These are phyloP conservation scores for Salix udensis DNA, from an alignment of 345 rosid genomes.

Conservation along the genomic window DNA sequence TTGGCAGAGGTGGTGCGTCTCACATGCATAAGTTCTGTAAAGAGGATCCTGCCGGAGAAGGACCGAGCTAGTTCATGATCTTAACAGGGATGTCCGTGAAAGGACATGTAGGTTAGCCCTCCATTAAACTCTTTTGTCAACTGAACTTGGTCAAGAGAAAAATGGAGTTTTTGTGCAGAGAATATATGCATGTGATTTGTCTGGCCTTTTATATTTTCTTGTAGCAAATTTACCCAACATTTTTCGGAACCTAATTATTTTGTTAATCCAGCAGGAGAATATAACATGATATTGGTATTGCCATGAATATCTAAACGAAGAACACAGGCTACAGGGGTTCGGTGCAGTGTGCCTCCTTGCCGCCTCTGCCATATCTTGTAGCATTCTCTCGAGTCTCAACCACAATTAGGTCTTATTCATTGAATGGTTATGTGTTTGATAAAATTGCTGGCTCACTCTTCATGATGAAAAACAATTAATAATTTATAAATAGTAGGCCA, in stretches of 20 bases:
- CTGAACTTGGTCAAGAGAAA: not conserved
- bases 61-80: constrained; percentile 37
- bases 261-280: not conserved
- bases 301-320: not conserved
- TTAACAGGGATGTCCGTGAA: constrained; percentile 31
- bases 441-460: not conserved
- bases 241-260: not conserved
- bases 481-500: too few species aligned
- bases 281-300: not conserved
- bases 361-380: not conserved
- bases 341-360: constrained; percentile 12
- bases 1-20: too few species aligned
- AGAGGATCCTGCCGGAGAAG: too few species aligned
- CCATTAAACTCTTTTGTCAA: constrained; percentile 7
- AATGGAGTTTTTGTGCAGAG: not conserved
- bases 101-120: constrained; percentile 1
- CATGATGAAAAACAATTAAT: too few species aligned
- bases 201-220: not conserved
- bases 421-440: not conserved
- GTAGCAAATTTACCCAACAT: constrained; percentile 19
- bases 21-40: too few species aligned
- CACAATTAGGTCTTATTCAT: constrained; percentile 3
- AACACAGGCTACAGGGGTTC: constrained; percentile 1
- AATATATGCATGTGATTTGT: constrained; percentile 19
- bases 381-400: not conserved